Evolutionary conservation across 78 protist genomes (phyloP), one percentile per base, ranked within the genome.

Genomic region (Thecamonas trahens): DNA sequence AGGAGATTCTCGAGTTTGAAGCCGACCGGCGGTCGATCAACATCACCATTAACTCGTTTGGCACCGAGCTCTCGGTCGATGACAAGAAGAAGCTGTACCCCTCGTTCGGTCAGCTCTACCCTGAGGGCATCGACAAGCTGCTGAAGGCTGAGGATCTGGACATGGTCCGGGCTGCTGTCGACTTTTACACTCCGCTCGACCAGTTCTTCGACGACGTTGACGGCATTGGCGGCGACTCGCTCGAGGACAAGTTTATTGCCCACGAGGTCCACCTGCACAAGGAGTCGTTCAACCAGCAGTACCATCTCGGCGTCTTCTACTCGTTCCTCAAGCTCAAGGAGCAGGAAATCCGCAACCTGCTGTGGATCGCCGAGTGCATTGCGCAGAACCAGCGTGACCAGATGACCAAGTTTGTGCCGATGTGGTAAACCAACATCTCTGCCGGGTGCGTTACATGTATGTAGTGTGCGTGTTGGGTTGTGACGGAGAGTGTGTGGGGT

Each of bases 351-450:
- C 79, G 95, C 67, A 96, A 96, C 90, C 85, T 96, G 49, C 92
- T 92, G 31, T 94, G 97, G 97, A 89, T 96, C 52, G 88, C 96
- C 0, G 99, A 95, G 72, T 96, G 99, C 88, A 92, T 95, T n/a
- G 50, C 76, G 47, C 95, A 91, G 84, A 79, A 85, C 77, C 90
- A 88, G 67, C 65, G 71, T 52, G 64, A 60, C 58, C 81, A 82
- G 77, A 85, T 91, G 22, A 67, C 55, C 68, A 82, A 89, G 70
- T 89, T n/a, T n/a, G n/a, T n/a, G n/a, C n/a, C n/a, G n/a, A n/a
- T n/a, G n/a, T n/a, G n/a, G n/a, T n/a, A n/a, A n/a, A n/a, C n/a
- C n/a, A n/a, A n/a, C n/a, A n/a, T n/a, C n/a, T n/a, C n/a, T n/a
- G n/a, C n/a, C n/a, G n/a, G n/a, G n/a, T n/a, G n/a, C n/a, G n/a